Evolutionary conservation across 228 moss, liverwort and hornwort species (phyloP).

Genomic region (Sphagnum magellanicum): DNA sequence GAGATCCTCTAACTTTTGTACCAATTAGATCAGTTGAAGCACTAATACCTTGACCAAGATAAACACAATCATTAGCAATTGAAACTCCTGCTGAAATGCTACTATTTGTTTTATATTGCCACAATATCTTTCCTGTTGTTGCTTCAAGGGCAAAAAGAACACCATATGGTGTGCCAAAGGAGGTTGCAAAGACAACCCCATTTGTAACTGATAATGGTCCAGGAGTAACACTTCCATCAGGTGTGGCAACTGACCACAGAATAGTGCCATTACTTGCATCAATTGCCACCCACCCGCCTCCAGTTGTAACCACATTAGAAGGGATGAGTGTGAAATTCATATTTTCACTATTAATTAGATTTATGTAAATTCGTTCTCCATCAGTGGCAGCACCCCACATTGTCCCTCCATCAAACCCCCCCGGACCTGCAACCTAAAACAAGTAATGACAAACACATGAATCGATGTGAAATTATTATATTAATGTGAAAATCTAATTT

Average conservation of each 20-base stretch:
- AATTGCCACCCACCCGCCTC: conserved; percentile 30
- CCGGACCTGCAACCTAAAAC: conserved; percentile 22
- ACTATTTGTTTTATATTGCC: conserved; percentile 10
- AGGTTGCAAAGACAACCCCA: conserved; percentile 16
- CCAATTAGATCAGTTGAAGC: too few relatives aligned
- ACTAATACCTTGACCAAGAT: conserved; percentile 14
- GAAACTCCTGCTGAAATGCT: conserved; percentile 22
- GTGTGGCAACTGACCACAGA: conserved; percentile 23
- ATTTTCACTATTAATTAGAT: conserved; percentile 4
- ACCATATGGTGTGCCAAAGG: not conserved
- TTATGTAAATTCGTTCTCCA: conserved; percentile 18
- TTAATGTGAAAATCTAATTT: too few relatives aligned
- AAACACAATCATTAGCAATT: conserved; percentile 19
- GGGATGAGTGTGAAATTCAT: conserved; percentile 17
- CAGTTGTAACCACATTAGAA: conserved; percentile 5
- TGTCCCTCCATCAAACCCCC: conserved; percentile 14
- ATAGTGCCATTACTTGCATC: conserved; percentile 14
- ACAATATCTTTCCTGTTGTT: conserved; percentile 18
- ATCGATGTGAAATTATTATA: too few relatives aligned
- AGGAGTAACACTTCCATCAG: not conserved
- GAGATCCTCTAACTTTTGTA: too few relatives aligned
- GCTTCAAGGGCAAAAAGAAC: conserved; percentile 25
- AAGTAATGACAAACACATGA: too few relatives aligned
- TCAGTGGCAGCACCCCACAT: conserved; percentile 32
- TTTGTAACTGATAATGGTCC: conserved; percentile 16